A percentile compares a stretch with the other conserved stretches of the same genome.
Conservation (phyloP, 768 basidiomycete species). For the Pleurotus giganteus region DNA sequence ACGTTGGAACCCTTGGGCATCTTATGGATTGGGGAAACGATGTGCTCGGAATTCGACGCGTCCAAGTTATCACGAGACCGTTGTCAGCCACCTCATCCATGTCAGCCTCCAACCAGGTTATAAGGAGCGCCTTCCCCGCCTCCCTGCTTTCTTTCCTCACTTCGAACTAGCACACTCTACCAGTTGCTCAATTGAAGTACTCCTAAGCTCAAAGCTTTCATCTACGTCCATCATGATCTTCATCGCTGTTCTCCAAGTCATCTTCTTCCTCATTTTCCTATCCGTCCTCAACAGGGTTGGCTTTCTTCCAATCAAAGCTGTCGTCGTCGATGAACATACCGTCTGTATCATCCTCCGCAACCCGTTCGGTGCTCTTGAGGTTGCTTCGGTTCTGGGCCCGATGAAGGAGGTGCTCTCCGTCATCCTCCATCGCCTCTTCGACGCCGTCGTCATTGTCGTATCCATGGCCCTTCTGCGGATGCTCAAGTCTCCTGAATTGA, state of each 20-base stretch:
- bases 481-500: not conserved
- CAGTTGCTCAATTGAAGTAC: conserved; percentile 3
- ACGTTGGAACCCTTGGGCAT: no score
- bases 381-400: not conserved
- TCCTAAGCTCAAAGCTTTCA: not conserved
- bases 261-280: not conserved
- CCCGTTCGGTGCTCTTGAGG: not conserved
- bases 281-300: not conserved
- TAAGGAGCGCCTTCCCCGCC: conserved; percentile 22
- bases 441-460: not conserved
- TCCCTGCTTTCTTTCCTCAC: conserved; percentile 30
- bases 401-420: not conserved
- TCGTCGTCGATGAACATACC: not conserved
- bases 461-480: not conserved
- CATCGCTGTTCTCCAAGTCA: not conserved
- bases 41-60: no score
- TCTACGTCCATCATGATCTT: not conserved
- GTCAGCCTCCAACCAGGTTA: not conserved
- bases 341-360: not conserved
- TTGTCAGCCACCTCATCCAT: not conserved
- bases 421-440: not conserved
- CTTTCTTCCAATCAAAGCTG: not conserved
- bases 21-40: no score
- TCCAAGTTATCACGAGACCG: no score
- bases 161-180: not conserved